Conservation (phyloP, 2,329 filamentous ascomycete genomes). For the Trematosphaeria pertusa region DNA sequence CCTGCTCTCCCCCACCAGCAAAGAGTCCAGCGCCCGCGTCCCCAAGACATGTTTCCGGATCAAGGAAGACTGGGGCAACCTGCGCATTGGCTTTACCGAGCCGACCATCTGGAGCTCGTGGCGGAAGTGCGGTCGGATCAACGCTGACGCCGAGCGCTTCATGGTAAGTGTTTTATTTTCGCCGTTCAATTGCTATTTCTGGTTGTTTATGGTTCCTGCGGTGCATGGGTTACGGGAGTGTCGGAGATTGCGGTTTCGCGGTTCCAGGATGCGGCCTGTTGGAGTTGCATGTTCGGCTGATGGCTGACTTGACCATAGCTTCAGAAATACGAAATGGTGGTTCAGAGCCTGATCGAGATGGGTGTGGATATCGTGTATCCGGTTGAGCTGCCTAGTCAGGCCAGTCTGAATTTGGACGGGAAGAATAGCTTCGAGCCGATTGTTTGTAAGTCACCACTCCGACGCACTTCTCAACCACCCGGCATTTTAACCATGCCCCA, state of each 20-base stretch:
- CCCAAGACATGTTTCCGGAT: slow-evolving; percentile 39
- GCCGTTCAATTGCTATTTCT: not conserved
- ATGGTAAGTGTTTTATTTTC: slow-evolving; percentile 36
- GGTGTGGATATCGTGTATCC: slow-evolving; percentile 45
- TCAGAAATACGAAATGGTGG: slow-evolving; percentile 45
- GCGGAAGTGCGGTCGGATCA: slow-evolving; percentile 44
- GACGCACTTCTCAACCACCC: not conserved
- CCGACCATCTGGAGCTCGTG: slow-evolving; percentile 45
- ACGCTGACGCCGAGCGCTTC: slow-evolving; percentile 45
- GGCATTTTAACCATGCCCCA: slow-evolving; percentile 13
- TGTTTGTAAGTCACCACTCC: slow-evolving; percentile 35
- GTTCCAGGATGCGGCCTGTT: not conserved
- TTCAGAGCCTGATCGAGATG: slow-evolving; percentile 45
- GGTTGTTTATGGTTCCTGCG: not conserved
- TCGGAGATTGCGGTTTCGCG: not conserved
- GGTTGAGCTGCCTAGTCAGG: slow-evolving; percentile 39
- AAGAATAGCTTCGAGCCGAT: slow-evolving; percentile 46
- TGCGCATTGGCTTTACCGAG: slow-evolving; percentile 46
- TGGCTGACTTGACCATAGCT: slow-evolving; percentile 29
- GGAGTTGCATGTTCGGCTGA: slow-evolving; percentile 6
- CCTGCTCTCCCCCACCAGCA: slow-evolving; percentile 40
- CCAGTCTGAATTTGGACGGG: slow-evolving; percentile 37
- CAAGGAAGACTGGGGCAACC: slow-evolving; percentile 37
- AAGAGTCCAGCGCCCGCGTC: slow-evolving; percentile 29
- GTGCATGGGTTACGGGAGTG: not conserved